phyloP scores from a whole-genome alignment of 2,329 filamentous ascomycete genomes.

The Fusarium fracticaudum region DNA sequence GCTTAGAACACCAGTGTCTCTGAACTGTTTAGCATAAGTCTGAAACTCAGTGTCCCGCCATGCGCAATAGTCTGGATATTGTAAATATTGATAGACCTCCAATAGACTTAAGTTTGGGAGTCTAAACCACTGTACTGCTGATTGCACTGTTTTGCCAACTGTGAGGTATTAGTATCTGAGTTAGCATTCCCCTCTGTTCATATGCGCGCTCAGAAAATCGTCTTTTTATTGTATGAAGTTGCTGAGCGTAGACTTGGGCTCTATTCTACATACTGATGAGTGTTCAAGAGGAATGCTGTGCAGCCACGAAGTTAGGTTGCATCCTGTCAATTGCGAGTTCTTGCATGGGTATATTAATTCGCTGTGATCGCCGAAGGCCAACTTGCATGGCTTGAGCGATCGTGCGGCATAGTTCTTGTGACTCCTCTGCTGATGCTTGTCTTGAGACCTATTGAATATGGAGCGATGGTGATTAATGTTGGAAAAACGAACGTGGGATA shows the following conservation, averaged over 20 bases:
- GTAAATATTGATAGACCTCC: neutral
- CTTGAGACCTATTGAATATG: neutral
- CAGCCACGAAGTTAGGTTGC: neutral
- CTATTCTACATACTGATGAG: neutral
- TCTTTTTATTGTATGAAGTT: neutral
- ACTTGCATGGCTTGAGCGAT: neutral
- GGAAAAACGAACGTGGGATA: neutral
- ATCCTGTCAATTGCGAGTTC: neutral
- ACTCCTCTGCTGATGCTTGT: neutral
- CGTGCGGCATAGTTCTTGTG: neutral
- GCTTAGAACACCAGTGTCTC: neutral
- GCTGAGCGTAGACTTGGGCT: neutral
- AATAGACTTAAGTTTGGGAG: neutral
- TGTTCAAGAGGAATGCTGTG: neutral
- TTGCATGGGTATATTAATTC: neutral
- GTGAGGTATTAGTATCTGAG: neutral
- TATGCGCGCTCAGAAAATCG: neutral
- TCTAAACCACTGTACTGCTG: neutral
- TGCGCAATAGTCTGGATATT: neutral
- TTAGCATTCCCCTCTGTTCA: neutral
- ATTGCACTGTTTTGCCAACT: neutral
- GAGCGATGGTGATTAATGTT: neutral
- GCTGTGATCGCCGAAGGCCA: neutral
- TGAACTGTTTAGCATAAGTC: neutral
- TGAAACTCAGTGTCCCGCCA: neutral